Evolutionary conservation across 257 asterid species (phyloP).

Genomic region (Scutellaria minor): DNA sequence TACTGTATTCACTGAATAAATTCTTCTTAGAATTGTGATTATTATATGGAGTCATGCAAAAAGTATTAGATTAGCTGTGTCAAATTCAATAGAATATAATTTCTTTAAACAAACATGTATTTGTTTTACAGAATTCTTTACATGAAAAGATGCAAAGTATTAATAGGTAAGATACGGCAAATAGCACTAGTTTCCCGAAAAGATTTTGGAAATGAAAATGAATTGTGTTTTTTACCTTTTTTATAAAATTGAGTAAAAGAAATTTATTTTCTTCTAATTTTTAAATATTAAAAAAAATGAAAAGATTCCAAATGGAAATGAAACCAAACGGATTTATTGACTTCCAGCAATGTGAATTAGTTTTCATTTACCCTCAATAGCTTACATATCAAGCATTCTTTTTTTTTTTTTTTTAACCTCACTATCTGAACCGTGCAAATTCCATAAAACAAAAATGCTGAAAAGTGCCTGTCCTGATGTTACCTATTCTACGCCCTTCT

Average conservation of each 20-base stretch:
- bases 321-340: conserved; percentile 3
- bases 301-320: background rate
- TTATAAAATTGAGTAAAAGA: conserved; percentile 11
- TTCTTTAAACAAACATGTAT: background rate
- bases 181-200: background rate
- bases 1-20: background rate
- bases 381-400: background rate
- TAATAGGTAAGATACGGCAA: background rate
- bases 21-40: background rate
- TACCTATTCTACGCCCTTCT: background rate
- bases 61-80: background rate
- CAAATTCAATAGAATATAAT: too few relatives aligned
- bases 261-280: conserved; percentile 1
- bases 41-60: background rate
- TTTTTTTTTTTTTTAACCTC: background rate
- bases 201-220: background rate
- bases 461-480: background rate
- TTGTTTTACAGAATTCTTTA: background rate
- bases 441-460: background rate
- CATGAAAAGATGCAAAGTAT: background rate
- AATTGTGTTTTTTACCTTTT: background rate
- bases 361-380: background rate
- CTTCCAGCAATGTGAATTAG: conserved; percentile 21
- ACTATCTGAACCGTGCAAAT: background rate
- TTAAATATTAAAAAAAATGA: background rate